Evolutionary conservation across 1,139 yeast species (phyloP).

Genomic region (Sugiyamaella paludigena): DNA sequence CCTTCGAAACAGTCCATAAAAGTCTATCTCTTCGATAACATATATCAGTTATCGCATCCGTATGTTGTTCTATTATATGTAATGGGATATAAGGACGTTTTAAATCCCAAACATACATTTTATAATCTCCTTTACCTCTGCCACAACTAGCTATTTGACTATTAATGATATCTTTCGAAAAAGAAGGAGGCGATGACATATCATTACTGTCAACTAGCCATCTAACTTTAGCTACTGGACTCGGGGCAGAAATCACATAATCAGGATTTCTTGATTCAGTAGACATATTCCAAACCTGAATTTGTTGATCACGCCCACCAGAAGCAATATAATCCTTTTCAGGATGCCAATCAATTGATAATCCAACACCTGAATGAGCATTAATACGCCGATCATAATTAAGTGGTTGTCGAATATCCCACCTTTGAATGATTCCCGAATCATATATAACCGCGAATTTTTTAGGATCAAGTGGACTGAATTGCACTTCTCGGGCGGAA

Average conservation of each 20-base stretch:
- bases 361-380: constrained; percentile 90
- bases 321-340: constrained; percentile 77
- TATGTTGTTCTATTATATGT: constrained; percentile 56
- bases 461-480: constrained; percentile 42
- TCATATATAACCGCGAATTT: constrained; percentile 77
- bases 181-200: constrained; percentile 6
- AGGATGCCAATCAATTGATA: constrained; percentile 87
- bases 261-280: constrained; percentile 57
- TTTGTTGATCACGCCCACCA: constrained; percentile 88
- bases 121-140: constrained; percentile 66
- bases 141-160: constrained; percentile 78
- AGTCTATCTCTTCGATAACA: constrained; percentile 50
- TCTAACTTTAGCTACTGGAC: constrained; percentile 69
- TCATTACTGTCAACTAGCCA: constrained; percentile 48
- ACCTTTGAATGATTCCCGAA: constrained; percentile 80
- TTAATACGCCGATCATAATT: constrained; percentile 64
- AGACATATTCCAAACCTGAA: constrained; percentile 73
- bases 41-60: constrained; percentile 51
- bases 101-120: constrained; percentile 70
- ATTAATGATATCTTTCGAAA: constrained; percentile 17
- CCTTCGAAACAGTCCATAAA: constrained; percentile 54
- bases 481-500: constrained; percentile 42
- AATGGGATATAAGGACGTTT: constrained; percentile 73
- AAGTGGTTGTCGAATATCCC: constrained; percentile 64
- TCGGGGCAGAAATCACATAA: constrained; percentile 69